A percentile compares a stretch with the other conserved stretches of the same genome.
Conservation (phyloP, 129 eudicot species). For the Calendula officinalis region DNA sequence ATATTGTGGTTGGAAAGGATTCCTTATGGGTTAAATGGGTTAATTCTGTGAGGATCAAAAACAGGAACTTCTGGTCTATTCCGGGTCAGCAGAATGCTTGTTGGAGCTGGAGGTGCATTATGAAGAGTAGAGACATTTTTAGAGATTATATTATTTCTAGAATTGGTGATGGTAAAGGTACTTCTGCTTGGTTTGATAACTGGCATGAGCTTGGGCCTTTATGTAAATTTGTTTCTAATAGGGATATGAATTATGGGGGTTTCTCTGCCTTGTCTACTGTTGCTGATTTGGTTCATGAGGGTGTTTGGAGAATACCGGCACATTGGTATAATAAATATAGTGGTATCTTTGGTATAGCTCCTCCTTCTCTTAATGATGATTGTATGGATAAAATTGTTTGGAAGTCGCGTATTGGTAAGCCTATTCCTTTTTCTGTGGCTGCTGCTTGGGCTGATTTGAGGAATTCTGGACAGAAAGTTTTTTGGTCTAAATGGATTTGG, state of each 20-base stretch:
- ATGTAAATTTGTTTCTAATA: background rate
- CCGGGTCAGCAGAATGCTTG: background rate
- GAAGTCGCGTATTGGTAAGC: background rate
- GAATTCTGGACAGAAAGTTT: background rate
- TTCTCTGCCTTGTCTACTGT: background rate
- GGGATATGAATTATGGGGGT: background rate
- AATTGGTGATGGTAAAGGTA: background rate
- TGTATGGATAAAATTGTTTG: background rate
- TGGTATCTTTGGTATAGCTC: background rate
- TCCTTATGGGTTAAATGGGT: background rate
- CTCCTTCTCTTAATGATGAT: background rate
- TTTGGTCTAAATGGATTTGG: background rate
- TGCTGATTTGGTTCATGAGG: background rate
- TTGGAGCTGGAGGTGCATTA: background rate
- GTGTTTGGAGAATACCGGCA: background rate
- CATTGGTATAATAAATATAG: background rate
- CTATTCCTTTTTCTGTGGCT: too few species aligned
- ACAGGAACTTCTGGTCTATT: background rate
- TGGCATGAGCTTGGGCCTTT: background rate
- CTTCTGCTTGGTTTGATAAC: background rate
- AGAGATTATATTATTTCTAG: background rate
- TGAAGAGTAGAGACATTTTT: background rate
- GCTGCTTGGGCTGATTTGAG: background rate
- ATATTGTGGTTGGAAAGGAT: background rate
- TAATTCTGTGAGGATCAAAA: background rate